phyloP scores from a whole-genome alignment of 2,329 filamentous ascomycete genomes.

The Elsinoe arachidis region DNA sequence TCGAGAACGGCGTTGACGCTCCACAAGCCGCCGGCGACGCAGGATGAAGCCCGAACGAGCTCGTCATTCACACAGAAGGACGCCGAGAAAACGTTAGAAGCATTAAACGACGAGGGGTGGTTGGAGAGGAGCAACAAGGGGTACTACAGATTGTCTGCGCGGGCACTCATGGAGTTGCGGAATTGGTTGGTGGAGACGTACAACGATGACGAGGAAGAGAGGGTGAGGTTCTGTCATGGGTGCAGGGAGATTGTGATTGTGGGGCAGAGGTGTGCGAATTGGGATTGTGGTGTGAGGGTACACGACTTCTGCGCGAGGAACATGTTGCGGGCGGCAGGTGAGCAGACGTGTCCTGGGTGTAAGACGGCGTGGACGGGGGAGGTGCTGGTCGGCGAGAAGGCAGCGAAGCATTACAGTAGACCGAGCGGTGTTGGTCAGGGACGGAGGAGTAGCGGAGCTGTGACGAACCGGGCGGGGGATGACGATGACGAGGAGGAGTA shows the following conservation, averaged over 20 bases:
- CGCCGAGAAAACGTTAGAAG: constrained; percentile 62
- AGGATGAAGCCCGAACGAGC: constrained; percentile 18
- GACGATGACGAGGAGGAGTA: constrained; percentile 14
- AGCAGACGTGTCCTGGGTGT: constrained; percentile 55
- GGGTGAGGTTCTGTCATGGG: constrained; percentile 78
- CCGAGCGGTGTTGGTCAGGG: constrained; percentile 16
- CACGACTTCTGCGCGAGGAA: constrained; percentile 68
- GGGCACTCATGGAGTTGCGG: constrained; percentile 75
- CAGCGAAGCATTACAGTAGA: constrained; percentile 22
- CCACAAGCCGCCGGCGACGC: constrained; percentile 31
- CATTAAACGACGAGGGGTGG: constrained; percentile 73
- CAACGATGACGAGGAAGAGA: constrained; percentile 49
- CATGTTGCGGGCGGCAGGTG: constrained; percentile 58
- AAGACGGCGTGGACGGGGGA: constrained; percentile 44
- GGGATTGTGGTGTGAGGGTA: constrained; percentile 59
- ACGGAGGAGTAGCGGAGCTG: constrained; percentile 18
- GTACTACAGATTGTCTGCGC: constrained; percentile 67
- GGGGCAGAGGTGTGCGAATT: constrained; percentile 65
- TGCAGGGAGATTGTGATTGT: constrained; percentile 85
- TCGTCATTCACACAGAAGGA: constrained; percentile 61
- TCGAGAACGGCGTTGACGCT: constrained; percentile 71
- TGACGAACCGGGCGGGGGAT: constrained; percentile 16
- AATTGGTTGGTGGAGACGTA: constrained; percentile 82
- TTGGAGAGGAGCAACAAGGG: constrained; percentile 63
- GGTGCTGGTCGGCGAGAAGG: constrained; percentile 46